These are phyloP conservation scores for Melampsora americana DNA, from an alignment of 1,284 basidiomycete genomes.

Conservation along the genomic window DNA sequence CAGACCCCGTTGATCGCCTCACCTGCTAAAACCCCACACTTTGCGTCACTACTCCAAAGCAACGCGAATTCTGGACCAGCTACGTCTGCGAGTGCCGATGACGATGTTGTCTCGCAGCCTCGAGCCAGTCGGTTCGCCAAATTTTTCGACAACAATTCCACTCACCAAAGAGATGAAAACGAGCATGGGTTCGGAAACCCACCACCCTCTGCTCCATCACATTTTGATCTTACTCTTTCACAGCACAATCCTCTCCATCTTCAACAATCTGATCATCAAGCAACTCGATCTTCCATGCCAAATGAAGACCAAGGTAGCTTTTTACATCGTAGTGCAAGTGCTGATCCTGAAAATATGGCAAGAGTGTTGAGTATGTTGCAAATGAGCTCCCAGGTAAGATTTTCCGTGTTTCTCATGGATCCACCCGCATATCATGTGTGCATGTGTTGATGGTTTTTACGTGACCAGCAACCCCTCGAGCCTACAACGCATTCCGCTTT, in stretches of 20 bases:
- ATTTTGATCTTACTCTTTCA: neutral
- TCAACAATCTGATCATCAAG: too few relatives aligned
- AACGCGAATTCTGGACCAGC: neutral
- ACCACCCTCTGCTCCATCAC: constrained; percentile 15
- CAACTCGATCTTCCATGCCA: neutral
- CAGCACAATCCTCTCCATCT: constrained; percentile 3
- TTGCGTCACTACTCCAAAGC: neutral
- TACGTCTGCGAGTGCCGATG: neutral
- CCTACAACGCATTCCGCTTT: neutral
- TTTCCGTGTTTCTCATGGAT: neutral
- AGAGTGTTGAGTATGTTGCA: constrained; percentile 43
- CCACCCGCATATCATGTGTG: too few relatives aligned
- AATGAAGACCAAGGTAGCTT: neutral
- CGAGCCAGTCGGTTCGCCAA: constrained; percentile 41
- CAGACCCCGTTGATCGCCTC: neutral
- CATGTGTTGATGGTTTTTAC: neutral
- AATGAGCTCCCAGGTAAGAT: constrained; percentile 43
- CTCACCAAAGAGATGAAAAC: constrained; percentile 29
- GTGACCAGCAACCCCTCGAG: constrained; percentile 14
- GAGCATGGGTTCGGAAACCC: neutral
- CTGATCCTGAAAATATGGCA: constrained; percentile 44
- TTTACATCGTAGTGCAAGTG: constrained; percentile 20
- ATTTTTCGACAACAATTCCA: constrained; percentile 34
- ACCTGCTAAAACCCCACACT: neutral
- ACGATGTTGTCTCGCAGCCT: constrained; percentile 14